Evolutionary conservation across 139 green algal species (phyloP).

Genomic region (Trebouxia sp.): DNA sequence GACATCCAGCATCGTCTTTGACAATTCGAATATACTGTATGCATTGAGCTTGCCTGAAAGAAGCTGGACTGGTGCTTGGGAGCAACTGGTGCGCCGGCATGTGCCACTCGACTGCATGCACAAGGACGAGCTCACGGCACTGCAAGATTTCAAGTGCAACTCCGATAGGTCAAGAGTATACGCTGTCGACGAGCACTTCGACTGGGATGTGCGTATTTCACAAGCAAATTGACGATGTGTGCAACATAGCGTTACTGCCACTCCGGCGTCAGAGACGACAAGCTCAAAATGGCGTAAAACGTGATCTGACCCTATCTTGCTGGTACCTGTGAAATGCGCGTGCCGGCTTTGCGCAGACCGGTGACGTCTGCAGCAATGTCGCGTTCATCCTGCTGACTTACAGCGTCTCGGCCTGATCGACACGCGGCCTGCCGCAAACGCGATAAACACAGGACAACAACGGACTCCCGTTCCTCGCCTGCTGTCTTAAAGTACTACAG

Average conservation of each 20-base stretch:
- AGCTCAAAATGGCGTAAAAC: not conserved
- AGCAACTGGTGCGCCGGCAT: not conserved
- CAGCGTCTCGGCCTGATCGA: not conserved
- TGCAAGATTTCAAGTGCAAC: not conserved
- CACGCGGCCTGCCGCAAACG: not conserved
- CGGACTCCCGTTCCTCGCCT: not conserved
- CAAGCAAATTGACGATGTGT: too few relatives aligned
- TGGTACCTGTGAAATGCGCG: not conserved
- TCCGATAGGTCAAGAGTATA: conserved; percentile 7
- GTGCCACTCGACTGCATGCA: not conserved
- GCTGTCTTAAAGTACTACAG: conserved; percentile 2
- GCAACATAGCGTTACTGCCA: too few relatives aligned
- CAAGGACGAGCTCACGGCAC: too few relatives aligned
- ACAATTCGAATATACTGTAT: too few relatives aligned
- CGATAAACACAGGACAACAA: conserved; percentile 16
- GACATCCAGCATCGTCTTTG: too few relatives aligned
- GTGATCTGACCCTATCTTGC: conserved; percentile 25
- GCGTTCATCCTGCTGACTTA: conserved; percentile 6
- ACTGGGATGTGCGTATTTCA: too few relatives aligned
- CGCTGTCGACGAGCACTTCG: too few relatives aligned
- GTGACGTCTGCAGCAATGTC: conserved; percentile 21
- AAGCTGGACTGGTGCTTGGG: not conserved
- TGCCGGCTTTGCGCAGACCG: not conserved
- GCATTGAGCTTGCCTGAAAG: conserved; percentile 9
- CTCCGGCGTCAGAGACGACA: too few relatives aligned